Evolutionary conservation across 1,284 basidiomycete genomes (phyloP), one percentile per base, ranked within the genome.

Genomic region (Sporisorium iseilematis-ciliati): DNA sequence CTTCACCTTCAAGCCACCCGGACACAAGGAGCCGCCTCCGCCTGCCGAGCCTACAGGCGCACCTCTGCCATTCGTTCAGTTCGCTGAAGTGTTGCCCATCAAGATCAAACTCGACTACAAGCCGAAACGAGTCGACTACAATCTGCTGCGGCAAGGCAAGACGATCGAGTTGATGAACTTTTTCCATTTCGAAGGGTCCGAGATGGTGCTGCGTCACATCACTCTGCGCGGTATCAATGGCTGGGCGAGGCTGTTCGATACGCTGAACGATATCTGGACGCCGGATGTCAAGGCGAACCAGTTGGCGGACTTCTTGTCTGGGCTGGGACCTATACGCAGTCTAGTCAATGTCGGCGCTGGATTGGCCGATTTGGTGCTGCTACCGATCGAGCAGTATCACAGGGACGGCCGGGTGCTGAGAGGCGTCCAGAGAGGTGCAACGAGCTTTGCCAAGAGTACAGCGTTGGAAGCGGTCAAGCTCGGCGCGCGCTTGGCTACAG

Each of bases 111-210:
- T 99, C 10, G 96, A 99, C 85, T 99, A 99, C 86, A 99, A 99
- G 86, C 96, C 97, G 50, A 93, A 97, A 67, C 91, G 95, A 5
- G 94, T 99, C 25, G 94, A 99, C 85, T 97, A 97, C 85, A 88
- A 90, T 65, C 87, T 98, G 53, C 53, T 83, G 16, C 89, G 91
- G 18, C 92, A 95, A 79, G 97, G 97, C 14, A 90, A 89, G 84
- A 95, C 94, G 0, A 96, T 97, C 69, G 97, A 99, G 84, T 87
- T 99, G 62, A 98, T 99, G 96, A 99, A 99, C 85, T 98, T 99
- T 85, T 99, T 99, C 91, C 95, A 98, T 86, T 99, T 99, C 79
- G 96, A 99, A 79, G 96, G 94, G 0, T 93, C 96, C 3, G 96
- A 97, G 86, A 98, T 99, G 94, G 96, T 94, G 0, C 87, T 99